Base-by-base conservation (phyloP, 805 yeast species). In the Brettanomyces naardenensis region DNA sequence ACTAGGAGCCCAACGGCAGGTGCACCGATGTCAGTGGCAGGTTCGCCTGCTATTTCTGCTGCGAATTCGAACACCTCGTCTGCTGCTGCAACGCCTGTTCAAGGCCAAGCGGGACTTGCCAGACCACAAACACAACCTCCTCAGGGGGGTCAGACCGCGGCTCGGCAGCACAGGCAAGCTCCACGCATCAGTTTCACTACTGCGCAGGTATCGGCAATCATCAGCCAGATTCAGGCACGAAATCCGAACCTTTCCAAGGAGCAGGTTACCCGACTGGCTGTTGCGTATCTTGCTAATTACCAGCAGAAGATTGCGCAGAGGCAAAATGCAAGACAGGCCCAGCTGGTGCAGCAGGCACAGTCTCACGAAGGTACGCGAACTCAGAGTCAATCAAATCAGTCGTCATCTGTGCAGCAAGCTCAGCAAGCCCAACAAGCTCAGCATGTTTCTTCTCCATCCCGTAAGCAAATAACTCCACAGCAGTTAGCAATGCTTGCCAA, bases 251-350 rank as follows among this genome's bases (percentile, higher is more conserved):
- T 77, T 51, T 64, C 75, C 9, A 76, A 76, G 43, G 80, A 74
- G 40, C 81, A 79, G 48, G 83, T 79, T 1, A 75, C 81, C 3
- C 71, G 74, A 41, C 63, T 78, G 40, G 85, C 86, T 3, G 81
- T 81, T 3, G 68, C 77, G 13, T 77, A 78, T 47, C 54, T 78
- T 44, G 78, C 83, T 1, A 72, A 68, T 42, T 57, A 73, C 26
- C 81, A 75, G 52, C 51, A 51, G 28, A 45, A 54, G 32, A 53
- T 49, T 26, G 42, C 53, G 29, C 49, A 62, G 23, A 39, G 37
- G 11, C 47, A 43, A 47, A 51, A 56, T 19, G 54, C 43, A 13
- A 42, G 37, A 10, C 45, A 37, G 11, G 49, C 31, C 20, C 44
- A 43, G n/a, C 43, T 36, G 36, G 45, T 35, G 30, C 41, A 17